Conservation (phyloP, 2,329 filamentous ascomycete species). For the Rutstroemia sp. region DNA sequence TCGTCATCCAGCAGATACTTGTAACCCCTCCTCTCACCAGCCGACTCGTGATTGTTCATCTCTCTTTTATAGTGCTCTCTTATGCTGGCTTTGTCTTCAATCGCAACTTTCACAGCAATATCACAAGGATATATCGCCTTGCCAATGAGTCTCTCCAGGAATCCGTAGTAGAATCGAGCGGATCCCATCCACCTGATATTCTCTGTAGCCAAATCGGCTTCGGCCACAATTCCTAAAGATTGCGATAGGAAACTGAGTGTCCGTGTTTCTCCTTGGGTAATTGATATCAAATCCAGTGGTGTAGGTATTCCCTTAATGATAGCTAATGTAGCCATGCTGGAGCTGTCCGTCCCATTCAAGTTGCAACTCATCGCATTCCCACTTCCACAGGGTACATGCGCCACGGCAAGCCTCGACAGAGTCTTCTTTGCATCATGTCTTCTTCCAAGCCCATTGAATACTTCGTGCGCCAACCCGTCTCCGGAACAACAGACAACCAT, state of each 20-base stretch:
- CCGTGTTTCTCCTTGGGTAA: slow-evolving; percentile 72
- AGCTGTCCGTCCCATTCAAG: slow-evolving; percentile 70
- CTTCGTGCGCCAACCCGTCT: slow-evolving; percentile 85
- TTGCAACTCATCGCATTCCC: slow-evolving; percentile 94
- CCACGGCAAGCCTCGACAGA: slow-evolving; percentile 69
- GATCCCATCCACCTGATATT: slow-evolving; percentile 89
- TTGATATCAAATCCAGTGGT: slow-evolving; percentile 75
- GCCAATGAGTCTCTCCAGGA: slow-evolving; percentile 67
- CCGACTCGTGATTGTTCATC: slow-evolving; percentile 27
- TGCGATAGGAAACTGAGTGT: slow-evolving; percentile 87
- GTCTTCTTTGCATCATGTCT: slow-evolving; percentile 69
- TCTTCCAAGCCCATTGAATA: slow-evolving; percentile 85
- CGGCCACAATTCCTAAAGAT: slow-evolving; percentile 81
- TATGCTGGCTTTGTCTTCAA: slow-evolving; percentile 67
- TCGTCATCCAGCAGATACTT: slow-evolving; percentile 28
- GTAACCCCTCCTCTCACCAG: slow-evolving; percentile 25
- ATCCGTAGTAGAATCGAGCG: slow-evolving; percentile 76
- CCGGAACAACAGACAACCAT: slow-evolving; percentile 85
- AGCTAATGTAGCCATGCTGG: slow-evolving; percentile 69
- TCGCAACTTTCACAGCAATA: slow-evolving; percentile 75
- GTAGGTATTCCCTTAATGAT: slow-evolving; percentile 85
- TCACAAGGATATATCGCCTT: slow-evolving; percentile 84
- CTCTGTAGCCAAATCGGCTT: slow-evolving; percentile 84
- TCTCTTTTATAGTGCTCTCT: slow-evolving; percentile 61
- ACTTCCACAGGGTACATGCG: slow-evolving; percentile 84